phyloP scores from a whole-genome alignment of 257 asterid species.

The Gentiana macrophylla region DNA sequence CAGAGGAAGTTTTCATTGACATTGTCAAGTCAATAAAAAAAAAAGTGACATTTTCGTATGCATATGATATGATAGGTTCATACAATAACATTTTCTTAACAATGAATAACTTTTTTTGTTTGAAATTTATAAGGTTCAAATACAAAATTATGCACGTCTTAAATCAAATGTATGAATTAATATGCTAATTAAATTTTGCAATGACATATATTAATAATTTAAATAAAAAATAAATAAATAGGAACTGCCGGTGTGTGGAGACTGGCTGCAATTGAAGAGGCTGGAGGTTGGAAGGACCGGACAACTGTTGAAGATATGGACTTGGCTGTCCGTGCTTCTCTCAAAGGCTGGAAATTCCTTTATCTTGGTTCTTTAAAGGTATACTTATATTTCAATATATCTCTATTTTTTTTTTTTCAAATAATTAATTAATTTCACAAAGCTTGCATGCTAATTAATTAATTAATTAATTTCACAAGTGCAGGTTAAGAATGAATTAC shows the following conservation, averaged over 20 bases:
- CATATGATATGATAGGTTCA: too few species aligned
- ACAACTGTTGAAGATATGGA: conserved; percentile 43
- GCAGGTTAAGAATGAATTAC: conserved; percentile 71
- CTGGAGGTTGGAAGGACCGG: conserved; percentile 40
- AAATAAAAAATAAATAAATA: neutral
- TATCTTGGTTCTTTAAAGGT: conserved; percentile 28
- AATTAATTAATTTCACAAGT: neutral
- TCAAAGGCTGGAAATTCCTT: conserved; percentile 36
- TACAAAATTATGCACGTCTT: too few species aligned
- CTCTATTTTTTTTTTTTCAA: too few species aligned
- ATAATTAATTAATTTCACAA: neutral
- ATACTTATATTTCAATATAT: neutral
- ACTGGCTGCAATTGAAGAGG: conserved; percentile 28
- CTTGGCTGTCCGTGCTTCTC: conserved; percentile 35
- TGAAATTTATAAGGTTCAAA: too few species aligned
- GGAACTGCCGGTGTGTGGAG: conserved; percentile 43
- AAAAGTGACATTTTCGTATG: too few species aligned
- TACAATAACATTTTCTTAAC: too few species aligned
- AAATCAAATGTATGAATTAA: too few species aligned
- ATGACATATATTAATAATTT: neutral
- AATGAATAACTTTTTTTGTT: too few species aligned
- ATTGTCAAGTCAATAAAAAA: too few species aligned
- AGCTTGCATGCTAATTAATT: neutral
- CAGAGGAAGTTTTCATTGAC: too few species aligned
- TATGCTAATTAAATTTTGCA: too few species aligned